Conservation (phyloP, 257 asterid genomes). For the Marsdenia floribunda region DNA sequence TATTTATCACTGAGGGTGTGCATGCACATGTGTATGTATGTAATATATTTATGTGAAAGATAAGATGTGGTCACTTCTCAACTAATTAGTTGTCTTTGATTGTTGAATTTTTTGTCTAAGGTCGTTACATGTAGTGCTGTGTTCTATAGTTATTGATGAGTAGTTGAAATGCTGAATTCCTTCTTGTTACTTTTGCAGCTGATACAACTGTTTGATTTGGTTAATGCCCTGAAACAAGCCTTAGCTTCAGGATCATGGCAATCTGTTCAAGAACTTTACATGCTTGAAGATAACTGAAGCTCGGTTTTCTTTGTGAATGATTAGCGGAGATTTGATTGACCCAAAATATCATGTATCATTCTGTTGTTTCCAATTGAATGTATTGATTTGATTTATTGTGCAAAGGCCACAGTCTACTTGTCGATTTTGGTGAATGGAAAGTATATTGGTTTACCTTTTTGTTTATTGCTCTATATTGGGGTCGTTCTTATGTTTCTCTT, state of each 20-base stretch:
- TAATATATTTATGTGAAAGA: not conserved
- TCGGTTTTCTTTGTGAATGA: not conserved
- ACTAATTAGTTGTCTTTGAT: not conserved
- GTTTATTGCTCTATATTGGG: not conserved
- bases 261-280: not conserved
- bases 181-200: conserved; percentile 5
- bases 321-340: conserved; percentile 4
- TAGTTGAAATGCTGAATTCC: not conserved
- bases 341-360: not conserved
- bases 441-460: not conserved
- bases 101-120: not conserved
- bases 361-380: conserved; percentile 8
- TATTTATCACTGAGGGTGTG: not conserved
- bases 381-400: conserved; percentile 8
- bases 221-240: not conserved
- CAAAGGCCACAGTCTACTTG: not conserved
- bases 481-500: not conserved
- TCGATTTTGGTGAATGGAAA: conserved; percentile 14
- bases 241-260: conserved; percentile 5
- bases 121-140: not conserved
- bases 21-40: not conserved
- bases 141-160: not conserved
- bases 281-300: conserved; percentile 9
- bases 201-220: not conserved
- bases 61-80: not conserved